Base-by-base conservation (phyloP, 129 eudicot genomes). In the Artemisia argyi region DNA sequence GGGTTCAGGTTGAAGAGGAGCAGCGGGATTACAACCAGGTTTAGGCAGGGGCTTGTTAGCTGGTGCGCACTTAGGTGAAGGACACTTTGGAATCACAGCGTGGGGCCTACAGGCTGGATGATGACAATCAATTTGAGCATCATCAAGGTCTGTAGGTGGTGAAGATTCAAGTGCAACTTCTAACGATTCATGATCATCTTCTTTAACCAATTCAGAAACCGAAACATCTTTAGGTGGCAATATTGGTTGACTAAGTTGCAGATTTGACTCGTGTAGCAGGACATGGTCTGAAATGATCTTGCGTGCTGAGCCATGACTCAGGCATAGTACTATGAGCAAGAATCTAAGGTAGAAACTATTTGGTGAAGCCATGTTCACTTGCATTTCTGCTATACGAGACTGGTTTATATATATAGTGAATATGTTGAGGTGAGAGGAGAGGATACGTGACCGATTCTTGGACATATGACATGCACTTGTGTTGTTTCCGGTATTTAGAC, bases 331-430 rank as follows among this genome's bases (percentile, higher is more conserved):
- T 67, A 78, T 70, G 50, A 78, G 26, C 44, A 78, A 17, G 82
- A 78, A 78, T 71, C 61, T 73, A 17, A 78, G 8, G 22, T 42
- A 42, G 58, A 65, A 6, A 53, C 32, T 47, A 15, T 2, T 64
- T 3, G 28, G 68, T 71, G 81, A 57, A 62, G 76, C 81, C 81
- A 78, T 78, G 50, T 49, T 61, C 30, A 56, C 39, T 71, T 71
- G 72, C 26, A 53, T 62, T 61, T 61, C 46, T 57, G 51, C 14
- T 16, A 53, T 71, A 51, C 62, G 46, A 44, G 51, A 71, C 30
- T 0, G 16, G 11, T 46, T 55, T 75, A 44, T 75, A 71, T 61
- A 53, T 62, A 8, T 18, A 35, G 63, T 22, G 62, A n/a, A 51
- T 8, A 51, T 20, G 52, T 12, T 7, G 46, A 39, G 46, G 46